These are phyloP conservation scores for Ophiostoma australiae DNA, from an alignment of 2,329 filamentous ascomycete genomes.

Conservation along the genomic window DNA sequence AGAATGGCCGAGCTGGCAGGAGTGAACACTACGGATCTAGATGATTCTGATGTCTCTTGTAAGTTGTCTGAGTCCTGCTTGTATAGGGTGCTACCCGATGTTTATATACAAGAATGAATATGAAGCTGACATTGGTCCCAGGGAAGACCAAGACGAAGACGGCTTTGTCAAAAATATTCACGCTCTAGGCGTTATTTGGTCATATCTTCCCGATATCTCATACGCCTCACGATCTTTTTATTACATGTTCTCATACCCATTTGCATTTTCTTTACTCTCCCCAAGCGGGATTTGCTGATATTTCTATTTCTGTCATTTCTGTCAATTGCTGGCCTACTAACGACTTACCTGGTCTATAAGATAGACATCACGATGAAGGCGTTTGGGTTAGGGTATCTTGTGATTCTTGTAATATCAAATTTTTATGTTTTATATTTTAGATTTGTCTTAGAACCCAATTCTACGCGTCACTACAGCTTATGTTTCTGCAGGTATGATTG, in stretches of 20 bases:
- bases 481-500: no score
- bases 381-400: not conserved
- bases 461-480: no score
- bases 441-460: not conserved
- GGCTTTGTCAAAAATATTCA: not conserved
- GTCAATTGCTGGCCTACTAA: not conserved
- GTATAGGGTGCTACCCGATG: not conserved
- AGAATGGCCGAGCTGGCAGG: conserved; percentile 34
- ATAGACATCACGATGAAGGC: not conserved
- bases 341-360: not conserved
- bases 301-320: not conserved
- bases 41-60: not conserved
- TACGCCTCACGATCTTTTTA: not conserved
- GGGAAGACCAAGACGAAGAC: conserved; percentile 16
- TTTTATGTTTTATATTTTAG: not conserved
- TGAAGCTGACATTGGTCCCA: not conserved
- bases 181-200: not conserved
- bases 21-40: conserved; percentile 24
- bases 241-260: conserved; percentile 11
- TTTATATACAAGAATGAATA: no score
- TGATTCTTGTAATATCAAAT: not conserved
- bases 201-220: not conserved
- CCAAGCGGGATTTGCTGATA: not conserved
- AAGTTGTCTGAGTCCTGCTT: not conserved
- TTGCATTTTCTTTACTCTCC: conserved; percentile 6